Evolutionary conservation across 768 basidiomycete species (phyloP), one percentile per base, ranked within the genome.

Genomic region (Tulasnella sp.): DNA sequence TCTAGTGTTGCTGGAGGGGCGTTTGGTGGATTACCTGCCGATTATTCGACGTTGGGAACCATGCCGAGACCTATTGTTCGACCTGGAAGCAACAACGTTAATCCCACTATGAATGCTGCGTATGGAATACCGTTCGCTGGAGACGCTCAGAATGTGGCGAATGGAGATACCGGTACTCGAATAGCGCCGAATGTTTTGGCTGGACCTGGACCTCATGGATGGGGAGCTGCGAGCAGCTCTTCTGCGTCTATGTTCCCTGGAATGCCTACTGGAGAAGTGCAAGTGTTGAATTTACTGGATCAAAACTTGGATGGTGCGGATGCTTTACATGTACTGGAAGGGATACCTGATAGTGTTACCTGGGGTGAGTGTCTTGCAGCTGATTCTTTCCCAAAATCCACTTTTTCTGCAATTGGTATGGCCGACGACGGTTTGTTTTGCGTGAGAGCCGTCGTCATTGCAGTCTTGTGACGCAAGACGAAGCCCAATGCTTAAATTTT

Each of bases 41-140:
- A 10, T 33, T 20, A 28, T 12, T 46, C 31, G 12, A 25, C 44
- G 15, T 6, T 28, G 32, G 45, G 25, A 19, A 33, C 45, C 13
- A n/a, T 40, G 39, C 6, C 39, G 39, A 6, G 39, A 25, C 10
- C 39, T n/a, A 25, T 40, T 40, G 39, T 40, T 40, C n/a, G 39
- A 25, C 39, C 19, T 25, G n/a, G 39, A 25, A 5, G 27, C 39
- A n/a, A 25, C 39, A 88, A 87, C 62, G 66, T 88, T 64, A 88
- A 87, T 65, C 85, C 84, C 5, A 75, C 76, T 13, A 72, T 88
- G 74, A 83, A 85, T 66, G 67, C 62, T n/a, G 33, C 41, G 9
- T 51, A 51, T 22, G 49, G 40, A 13, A 39, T 42, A 7, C 29
- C 39, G 49, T 22, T 12, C 13, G 27, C 19, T 40, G 39, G 39